Base-by-base conservation (phyloP, 2,329 filamentous ascomycete species). In the Nemania sp. region DNA sequence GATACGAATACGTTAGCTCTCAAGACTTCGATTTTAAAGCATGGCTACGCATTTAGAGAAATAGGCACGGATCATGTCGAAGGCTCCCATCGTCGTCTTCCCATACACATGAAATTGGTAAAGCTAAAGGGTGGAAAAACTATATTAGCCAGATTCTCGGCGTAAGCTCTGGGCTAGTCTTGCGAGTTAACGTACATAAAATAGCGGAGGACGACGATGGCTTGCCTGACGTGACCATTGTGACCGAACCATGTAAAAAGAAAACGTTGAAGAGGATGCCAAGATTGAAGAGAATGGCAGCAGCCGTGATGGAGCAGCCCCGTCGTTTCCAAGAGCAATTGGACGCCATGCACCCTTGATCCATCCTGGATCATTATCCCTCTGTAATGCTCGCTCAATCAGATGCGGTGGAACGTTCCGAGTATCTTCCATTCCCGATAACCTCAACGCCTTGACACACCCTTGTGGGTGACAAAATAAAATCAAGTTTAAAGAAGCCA, bases 141-240 rank as follows among this genome's bases (percentile, higher is more conserved):
- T 79, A 75, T 78, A 79, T 79, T 77, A 70, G 72, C 73, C 72
- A 73, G 72, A 72, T 72, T 72, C 59, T 60, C 57, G 57, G 58
- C 57, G 52, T 65, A 65, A 68, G 69, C 68, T 62, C 64, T 64
- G 68, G 67, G 68, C 68, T 68, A 70, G 72, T 70, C 70, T 67
- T 65, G 65, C 66, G 67, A 72, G 76, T 85, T 86, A 86, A 86
- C 82, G 78, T 86, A 86, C 84, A 86, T 83, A 72, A 75, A 68
- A 70, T 74, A 73, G 76, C 80, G 78, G 82, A 86, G 84, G 83
- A 86, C 81, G 83, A 86, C 83, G 82, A 84, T 84, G 80, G 82
- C 81, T 80, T 83, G 82, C 81, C 81, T 82, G 79, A 77, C 74
- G 73, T 78, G 72, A 75, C 70, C 72, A 66, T 71, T 58, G 44